Percentiles rank a stretch among this genome's conserved stretches.
Evolutionary conservation across 1,139 yeast species (phyloP).

Genomic region (Yamadazyma songkhlaensis): DNA sequence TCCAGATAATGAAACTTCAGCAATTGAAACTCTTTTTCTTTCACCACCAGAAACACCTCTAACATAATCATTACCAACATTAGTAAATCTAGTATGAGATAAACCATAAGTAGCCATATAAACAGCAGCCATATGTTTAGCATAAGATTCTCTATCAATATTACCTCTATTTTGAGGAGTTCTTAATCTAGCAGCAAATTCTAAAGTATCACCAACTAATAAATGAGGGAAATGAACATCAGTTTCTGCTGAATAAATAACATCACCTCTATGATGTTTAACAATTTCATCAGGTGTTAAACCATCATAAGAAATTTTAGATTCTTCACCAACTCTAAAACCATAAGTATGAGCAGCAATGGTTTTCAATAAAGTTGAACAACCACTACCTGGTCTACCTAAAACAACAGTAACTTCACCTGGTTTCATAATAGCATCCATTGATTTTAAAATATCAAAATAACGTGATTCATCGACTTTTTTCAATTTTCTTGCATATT

Average conservation of each 20-base stretch:
- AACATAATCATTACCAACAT: slow-evolving; percentile 34
- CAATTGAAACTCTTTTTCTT: slow-evolving; percentile 41
- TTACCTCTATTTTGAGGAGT: slow-evolving; percentile 39
- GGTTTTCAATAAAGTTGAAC: slow-evolving; percentile 71
- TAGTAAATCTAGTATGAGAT: slow-evolving; percentile 28
- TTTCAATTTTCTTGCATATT: slow-evolving; percentile 31
- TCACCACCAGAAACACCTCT: slow-evolving; percentile 46
- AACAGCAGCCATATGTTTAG: slow-evolving; percentile 38
- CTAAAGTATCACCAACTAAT: slow-evolving; percentile 48
- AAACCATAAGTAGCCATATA: slow-evolving; percentile 42
- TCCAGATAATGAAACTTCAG: slow-evolving; percentile 37
- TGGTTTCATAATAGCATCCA: slow-evolving; percentile 40
- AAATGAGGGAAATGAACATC: slow-evolving; percentile 54
- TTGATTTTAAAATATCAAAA: slow-evolving; percentile 29
- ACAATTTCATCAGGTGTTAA: slow-evolving; percentile 23
- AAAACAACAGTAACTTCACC: slow-evolving; percentile 74
- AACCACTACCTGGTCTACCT: slow-evolving; percentile 84
- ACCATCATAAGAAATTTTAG: slow-evolving; percentile 38
- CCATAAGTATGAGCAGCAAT: slow-evolving; percentile 71
- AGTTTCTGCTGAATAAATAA: slow-evolving; percentile 49
- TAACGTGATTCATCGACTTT: slow-evolving; percentile 20
- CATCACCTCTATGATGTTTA: slow-evolving; percentile 35
- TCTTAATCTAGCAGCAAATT: slow-evolving; percentile 38
- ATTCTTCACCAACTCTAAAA: slow-evolving; percentile 52
- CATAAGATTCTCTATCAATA: slow-evolving; percentile 36